These are phyloP conservation scores for Malus sylvestris DNA, from an alignment of 306 rosid genomes.

Conservation along the genomic window DNA sequence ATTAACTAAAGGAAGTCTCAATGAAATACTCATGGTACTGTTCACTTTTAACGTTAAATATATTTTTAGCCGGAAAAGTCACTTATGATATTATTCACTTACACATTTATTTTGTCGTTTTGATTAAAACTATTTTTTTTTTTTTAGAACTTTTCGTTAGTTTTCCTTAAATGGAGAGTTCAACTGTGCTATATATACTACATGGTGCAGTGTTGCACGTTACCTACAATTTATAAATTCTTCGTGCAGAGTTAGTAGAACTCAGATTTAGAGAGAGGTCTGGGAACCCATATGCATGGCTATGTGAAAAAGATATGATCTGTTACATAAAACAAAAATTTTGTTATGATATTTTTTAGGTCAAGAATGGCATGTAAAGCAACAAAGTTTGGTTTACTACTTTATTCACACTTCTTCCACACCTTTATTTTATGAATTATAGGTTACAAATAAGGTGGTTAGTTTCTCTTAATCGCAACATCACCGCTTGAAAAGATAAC, in stretches of 20 bases:
- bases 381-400: conserved; percentile 5
- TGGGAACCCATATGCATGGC: not conserved
- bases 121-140: too few relatives aligned
- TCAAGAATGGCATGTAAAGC: conserved; percentile 10
- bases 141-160: fast-evolving
- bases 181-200: not conserved
- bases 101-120: too few relatives aligned
- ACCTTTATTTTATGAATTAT: not conserved
- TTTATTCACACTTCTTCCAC: not conserved
- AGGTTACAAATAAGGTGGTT: not conserved
- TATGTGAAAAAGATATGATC: conserved; percentile 6
- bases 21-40: too few relatives aligned
- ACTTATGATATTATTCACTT: too few relatives aligned
- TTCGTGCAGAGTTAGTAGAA: conserved; percentile 9
- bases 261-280: not conserved
- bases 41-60: too few relatives aligned
- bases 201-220: conserved; percentile 3
- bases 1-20: too few relatives aligned
- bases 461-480: conserved; percentile 5
- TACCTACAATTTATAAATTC: not conserved
- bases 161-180: not conserved
- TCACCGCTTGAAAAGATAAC: not conserved
- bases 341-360: not conserved
- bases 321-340: not conserved
- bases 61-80: too few relatives aligned